Evolutionary conservation across 2,329 filamentous ascomycete genomes (phyloP).

Genomic region (Microcera coccophila): DNA sequence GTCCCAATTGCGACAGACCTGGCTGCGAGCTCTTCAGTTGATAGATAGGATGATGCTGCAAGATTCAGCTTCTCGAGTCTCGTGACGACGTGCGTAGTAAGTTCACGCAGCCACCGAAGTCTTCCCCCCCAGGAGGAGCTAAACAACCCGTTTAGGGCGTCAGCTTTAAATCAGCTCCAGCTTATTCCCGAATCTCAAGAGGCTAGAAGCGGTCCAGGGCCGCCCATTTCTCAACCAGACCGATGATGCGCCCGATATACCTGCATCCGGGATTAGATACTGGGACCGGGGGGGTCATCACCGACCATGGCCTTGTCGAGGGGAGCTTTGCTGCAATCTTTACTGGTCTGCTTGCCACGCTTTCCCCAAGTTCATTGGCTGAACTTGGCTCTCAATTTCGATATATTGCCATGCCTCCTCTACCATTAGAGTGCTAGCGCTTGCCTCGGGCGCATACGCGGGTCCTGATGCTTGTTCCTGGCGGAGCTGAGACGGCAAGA

Average conservation of each 20-base stretch:
- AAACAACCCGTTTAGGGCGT: slow-evolving; percentile 5
- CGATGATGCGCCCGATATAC: neutral
- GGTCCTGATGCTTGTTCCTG: slow-evolving; percentile 13
- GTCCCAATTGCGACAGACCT: too few relatives aligned
- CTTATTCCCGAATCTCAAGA: slow-evolving; percentile 20
- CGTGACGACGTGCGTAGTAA: too few relatives aligned
- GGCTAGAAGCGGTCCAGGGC: neutral
- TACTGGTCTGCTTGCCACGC: too few relatives aligned
- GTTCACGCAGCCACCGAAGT: too few relatives aligned
- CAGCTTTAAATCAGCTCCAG: slow-evolving; percentile 14
- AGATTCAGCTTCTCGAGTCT: too few relatives aligned
- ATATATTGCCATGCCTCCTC: slow-evolving; percentile 5
- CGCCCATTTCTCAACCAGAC: neutral
- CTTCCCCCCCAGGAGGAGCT: too few relatives aligned
- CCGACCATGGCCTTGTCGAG: neutral
- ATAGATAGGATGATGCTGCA: too few relatives aligned
- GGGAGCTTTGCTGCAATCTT: neutral
- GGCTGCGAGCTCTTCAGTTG: too few relatives aligned
- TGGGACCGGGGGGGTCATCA: neutral
- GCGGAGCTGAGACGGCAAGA: slow-evolving; percentile 17
- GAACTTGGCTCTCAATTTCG: neutral
- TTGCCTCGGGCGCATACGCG: slow-evolving; percentile 14
- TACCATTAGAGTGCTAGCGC: slow-evolving; percentile 17
- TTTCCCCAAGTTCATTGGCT: neutral
- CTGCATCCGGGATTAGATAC: neutral